These are phyloP conservation scores for Furcasterigmium sp. DNA, from an alignment of 2,329 filamentous ascomycete species.

Conservation along the genomic window DNA sequence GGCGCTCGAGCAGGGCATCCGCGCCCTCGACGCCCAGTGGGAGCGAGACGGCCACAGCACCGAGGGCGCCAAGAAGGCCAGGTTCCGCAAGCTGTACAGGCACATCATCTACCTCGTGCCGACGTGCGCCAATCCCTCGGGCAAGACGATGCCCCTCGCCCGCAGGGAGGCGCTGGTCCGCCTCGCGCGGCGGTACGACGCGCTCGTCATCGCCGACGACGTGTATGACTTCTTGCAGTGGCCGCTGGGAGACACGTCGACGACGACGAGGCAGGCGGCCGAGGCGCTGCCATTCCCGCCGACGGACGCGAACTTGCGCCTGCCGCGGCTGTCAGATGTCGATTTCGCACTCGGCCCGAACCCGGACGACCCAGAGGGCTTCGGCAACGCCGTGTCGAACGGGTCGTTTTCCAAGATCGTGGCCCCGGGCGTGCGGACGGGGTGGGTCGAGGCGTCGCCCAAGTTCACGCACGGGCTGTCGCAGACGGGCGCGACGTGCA, in stretches of 20 bases:
- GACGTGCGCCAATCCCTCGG: constrained; percentile 84
- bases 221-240: constrained; percentile 93
- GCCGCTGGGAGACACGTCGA: constrained; percentile 35
- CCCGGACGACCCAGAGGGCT: constrained; percentile 30
- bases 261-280: constrained; percentile 5
- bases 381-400: constrained; percentile 80
- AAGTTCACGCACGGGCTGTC: constrained; percentile 45
- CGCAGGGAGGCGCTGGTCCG: constrained; percentile 64
- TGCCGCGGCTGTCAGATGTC: constrained; percentile 75
- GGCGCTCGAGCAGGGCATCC: constrained; percentile 46
- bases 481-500: constrained; percentile 47
- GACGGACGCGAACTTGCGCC: constrained; percentile 37
- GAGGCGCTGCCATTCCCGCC: constrained; percentile 23
- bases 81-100: constrained; percentile 67
- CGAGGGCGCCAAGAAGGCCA: constrained; percentile 5
- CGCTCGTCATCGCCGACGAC: constrained; percentile 82
- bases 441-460: constrained; percentile 76
- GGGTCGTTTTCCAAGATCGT: constrained; percentile 86
- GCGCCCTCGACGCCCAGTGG: constrained; percentile 13
- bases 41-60: constrained; percentile 13
- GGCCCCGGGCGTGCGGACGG: constrained; percentile 74
- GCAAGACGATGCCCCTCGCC: constrained; percentile 69
- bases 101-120: constrained; percentile 87
- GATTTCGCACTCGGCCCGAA: constrained; percentile 61
- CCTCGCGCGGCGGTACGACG: constrained; percentile 74